Percentiles rank a stretch among this genome's conserved stretches.
phyloP scores from a whole-genome alignment of 345 rosid species.

The Gossypium sturtianum region DNA sequence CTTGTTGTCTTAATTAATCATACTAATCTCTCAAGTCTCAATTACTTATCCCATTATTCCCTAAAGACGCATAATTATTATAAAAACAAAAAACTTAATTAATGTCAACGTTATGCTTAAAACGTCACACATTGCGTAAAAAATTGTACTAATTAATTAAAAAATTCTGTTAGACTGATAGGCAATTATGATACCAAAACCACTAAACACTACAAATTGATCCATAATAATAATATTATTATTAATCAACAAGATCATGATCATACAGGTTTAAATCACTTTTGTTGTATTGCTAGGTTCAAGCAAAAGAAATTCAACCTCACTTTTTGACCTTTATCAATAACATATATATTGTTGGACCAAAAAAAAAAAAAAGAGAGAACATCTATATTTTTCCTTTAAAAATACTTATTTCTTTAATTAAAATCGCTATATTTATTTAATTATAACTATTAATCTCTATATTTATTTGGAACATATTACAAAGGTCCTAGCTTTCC shows the following conservation, averaged over 20 bases:
- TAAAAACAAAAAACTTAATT: neutral
- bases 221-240: neutral
- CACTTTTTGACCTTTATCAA: neutral
- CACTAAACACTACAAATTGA: neutral
- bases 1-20: neutral
- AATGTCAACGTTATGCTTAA: neutral
- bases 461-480: no score
- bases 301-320: neutral
- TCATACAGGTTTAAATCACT: neutral
- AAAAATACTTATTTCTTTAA: no score
- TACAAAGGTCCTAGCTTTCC: no score
- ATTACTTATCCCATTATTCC: neutral
- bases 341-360: neutral
- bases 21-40: neutral
- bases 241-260: neutral
- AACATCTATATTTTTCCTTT: no score
- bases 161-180: neutral
- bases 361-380: no score
- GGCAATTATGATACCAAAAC: constrained; percentile 1
- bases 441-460: no score
- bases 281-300: neutral
- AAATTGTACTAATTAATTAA: neutral
- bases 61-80: neutral
- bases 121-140: constrained; percentile 1
- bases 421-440: no score